Conservation (phyloP, 2,329 filamentous ascomycete genomes). For the Alternaria infectoria region DNA sequence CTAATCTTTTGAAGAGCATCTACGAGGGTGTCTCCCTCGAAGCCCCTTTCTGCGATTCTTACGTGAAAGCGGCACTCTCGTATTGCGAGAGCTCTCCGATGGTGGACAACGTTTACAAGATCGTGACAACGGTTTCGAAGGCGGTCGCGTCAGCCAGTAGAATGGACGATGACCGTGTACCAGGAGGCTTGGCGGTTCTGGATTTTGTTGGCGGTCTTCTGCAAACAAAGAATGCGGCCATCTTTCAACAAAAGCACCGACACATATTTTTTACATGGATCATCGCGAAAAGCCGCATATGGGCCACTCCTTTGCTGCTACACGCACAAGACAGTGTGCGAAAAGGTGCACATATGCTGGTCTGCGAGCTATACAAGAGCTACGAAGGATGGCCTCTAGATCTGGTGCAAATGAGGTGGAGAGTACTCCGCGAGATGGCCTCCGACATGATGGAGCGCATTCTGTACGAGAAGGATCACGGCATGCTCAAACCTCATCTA, state of each 20-base stretch:
- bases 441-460: constrained; percentile 30
- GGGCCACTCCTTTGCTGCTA: constrained; percentile 33
- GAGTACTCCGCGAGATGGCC: constrained; percentile 21
- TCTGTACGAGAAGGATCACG: constrained; percentile 29
- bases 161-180: constrained; percentile 21
- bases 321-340: constrained; percentile 40
- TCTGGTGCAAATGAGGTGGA: constrained; percentile 29
- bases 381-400: constrained; percentile 22
- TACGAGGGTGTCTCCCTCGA: constrained; percentile 37
- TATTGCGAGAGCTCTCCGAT: constrained; percentile 37
- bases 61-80: constrained; percentile 38
- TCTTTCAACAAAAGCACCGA: constrained; percentile 23
- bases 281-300: constrained; percentile 25
- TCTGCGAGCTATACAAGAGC: constrained; percentile 33
- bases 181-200: constrained; percentile 33
- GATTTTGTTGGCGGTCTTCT: constrained; percentile 36
- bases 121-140: constrained; percentile 32
- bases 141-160: constrained; percentile 14
- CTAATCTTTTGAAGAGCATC: constrained; percentile 32
- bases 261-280: constrained; percentile 32
- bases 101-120: constrained; percentile 15
- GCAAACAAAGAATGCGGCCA: constrained; percentile 26
- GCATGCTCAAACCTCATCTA: constrained; percentile 31
- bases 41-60: constrained; percentile 37
- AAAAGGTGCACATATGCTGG: constrained; percentile 21